These are phyloP conservation scores for Rubia yunnanensis DNA, from an alignment of 257 asterid species.

Conservation along the genomic window DNA sequence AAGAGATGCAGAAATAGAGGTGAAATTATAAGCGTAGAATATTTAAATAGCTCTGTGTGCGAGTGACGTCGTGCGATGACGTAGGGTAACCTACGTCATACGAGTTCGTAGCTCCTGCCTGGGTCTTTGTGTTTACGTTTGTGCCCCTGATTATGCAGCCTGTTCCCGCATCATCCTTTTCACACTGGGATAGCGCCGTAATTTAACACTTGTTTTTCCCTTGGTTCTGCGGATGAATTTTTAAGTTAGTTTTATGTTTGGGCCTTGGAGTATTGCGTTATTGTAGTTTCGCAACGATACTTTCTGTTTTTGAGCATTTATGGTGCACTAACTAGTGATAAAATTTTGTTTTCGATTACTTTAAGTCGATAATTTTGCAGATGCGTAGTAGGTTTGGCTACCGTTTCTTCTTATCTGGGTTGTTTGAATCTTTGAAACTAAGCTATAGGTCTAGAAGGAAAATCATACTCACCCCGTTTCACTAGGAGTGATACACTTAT, in stretches of 20 bases:
- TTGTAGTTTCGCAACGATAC: background rate
- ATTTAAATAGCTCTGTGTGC: background rate
- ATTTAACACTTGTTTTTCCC: background rate
- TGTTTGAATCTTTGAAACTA: too few species aligned
- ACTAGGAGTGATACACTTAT: too few species aligned
- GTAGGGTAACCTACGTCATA: background rate
- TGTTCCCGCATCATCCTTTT: background rate
- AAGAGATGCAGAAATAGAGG: conserved; percentile 16
- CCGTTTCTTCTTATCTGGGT: background rate
- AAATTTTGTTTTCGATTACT: background rate
- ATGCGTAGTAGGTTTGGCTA: background rate
- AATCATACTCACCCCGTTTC: too few species aligned
- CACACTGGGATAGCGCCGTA: background rate
- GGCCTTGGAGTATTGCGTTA: background rate
- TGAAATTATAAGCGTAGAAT: background rate
- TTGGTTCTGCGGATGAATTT: background rate
- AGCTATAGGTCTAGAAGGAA: background rate
- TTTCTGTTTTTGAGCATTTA: background rate
- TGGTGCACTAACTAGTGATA: background rate
- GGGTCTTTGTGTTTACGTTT: background rate
- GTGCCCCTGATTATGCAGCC: background rate
- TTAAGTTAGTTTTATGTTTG: background rate
- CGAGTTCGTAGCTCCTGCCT: background rate
- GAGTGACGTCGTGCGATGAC: conserved; percentile 8
- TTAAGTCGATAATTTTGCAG: background rate